These are phyloP conservation scores for Zalaria obscura DNA, from an alignment of 2,329 filamentous ascomycete species.

Conservation along the genomic window DNA sequence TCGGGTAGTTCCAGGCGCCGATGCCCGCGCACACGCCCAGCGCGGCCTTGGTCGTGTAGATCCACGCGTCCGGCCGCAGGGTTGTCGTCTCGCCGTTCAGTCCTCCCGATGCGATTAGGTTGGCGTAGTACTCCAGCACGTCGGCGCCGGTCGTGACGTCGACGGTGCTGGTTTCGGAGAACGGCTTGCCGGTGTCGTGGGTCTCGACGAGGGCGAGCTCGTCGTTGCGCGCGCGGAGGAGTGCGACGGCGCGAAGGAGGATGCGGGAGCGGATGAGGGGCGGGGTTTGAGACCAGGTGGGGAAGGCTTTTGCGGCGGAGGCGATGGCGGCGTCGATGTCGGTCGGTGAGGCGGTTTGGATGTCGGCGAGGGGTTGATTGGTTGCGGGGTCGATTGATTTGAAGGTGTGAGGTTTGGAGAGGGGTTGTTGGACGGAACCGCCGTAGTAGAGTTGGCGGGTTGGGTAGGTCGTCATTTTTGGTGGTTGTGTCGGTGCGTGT, in stretches of 20 bases:
- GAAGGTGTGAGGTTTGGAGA: conserved; percentile 42
- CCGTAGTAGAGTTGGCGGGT: conserved; percentile 50
- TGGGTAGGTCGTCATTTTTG: neutral
- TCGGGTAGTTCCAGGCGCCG: conserved; percentile 84
- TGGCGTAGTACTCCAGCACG: conserved; percentile 76
- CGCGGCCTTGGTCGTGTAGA: conserved; percentile 70
- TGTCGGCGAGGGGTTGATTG: conserved; percentile 51
- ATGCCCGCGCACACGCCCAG: conserved; percentile 77
- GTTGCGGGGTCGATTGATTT: conserved; percentile 62
- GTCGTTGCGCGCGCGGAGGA: conserved; percentile 66
- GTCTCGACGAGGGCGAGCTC: conserved; percentile 68
- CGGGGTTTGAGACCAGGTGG: conserved; percentile 61
- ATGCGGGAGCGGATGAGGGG: conserved; percentile 63
- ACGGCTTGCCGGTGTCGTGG: conserved; percentile 75
- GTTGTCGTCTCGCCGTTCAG: conserved; percentile 68
- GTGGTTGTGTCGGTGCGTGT: too few relatives aligned
- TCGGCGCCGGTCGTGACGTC: conserved; percentile 75
- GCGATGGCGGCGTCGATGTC: conserved; percentile 60
- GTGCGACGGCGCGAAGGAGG: conserved; percentile 58
- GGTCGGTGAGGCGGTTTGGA: conserved; percentile 52
- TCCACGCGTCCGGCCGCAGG: conserved; percentile 61
- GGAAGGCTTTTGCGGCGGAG: conserved; percentile 59
- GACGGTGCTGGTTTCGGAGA: conserved; percentile 69
- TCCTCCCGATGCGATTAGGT: conserved; percentile 61
- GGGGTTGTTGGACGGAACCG: conserved; percentile 50